phyloP scores from a whole-genome alignment of 2,329 filamentous ascomycete genomes.

The Shiraia sp. region DNA sequence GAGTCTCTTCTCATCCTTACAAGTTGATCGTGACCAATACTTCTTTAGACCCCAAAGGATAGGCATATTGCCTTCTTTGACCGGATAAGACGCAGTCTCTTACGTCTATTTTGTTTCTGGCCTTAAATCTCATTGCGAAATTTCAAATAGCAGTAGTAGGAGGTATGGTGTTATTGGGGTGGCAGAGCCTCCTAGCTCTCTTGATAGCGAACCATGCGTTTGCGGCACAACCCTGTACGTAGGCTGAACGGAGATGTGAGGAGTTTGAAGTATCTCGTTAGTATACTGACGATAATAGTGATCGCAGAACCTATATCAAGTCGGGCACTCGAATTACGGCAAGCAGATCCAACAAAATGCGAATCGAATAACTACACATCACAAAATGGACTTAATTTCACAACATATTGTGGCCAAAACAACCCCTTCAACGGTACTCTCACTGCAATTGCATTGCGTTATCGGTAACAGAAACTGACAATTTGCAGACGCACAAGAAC shows the following conservation, averaged over 20 bases:
- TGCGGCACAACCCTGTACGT: slow-evolving; percentile 29
- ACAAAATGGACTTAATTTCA: slow-evolving; percentile 36
- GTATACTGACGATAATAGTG: slow-evolving; percentile 21
- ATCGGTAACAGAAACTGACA: slow-evolving; percentile 5
- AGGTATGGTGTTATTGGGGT: slow-evolving; percentile 7
- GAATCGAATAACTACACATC: slow-evolving; percentile 24
- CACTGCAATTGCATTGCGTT: background rate
- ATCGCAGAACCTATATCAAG: slow-evolving; percentile 15
- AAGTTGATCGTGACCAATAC: background rate
- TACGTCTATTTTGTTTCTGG: background rate
- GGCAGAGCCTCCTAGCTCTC: slow-evolving; percentile 20
- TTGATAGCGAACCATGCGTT: slow-evolving; percentile 24
- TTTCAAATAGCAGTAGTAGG: background rate
- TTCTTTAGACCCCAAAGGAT: too few species aligned
- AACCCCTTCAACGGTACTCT: slow-evolving; percentile 32
- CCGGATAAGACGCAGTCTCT: too few species aligned
- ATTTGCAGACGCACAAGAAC: slow-evolving; percentile 18
- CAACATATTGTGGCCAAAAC: slow-evolving; percentile 33
- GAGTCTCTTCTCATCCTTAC: background rate
- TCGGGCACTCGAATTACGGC: slow-evolving; percentile 19
- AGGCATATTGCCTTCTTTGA: too few species aligned
- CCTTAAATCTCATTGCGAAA: background rate
- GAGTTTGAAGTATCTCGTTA: background rate
- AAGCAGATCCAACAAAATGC: slow-evolving; percentile 16
- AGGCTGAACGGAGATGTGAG: background rate